Conservation (phyloP, 1,139 yeast species). For the Protomyces gravidus region DNA sequence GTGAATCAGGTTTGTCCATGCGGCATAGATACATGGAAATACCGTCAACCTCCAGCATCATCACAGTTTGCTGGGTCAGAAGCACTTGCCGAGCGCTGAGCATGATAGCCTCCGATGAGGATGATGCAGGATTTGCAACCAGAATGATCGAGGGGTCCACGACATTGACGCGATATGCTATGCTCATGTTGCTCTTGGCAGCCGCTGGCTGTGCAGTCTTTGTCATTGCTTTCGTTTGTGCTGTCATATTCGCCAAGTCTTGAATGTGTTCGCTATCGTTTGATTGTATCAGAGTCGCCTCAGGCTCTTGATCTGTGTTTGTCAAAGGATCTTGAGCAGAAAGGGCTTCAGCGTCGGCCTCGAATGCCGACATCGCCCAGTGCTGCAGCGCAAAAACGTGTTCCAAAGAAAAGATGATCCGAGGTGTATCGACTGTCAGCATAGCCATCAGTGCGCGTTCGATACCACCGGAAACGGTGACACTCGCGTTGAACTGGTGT, state of each 20-base stretch:
- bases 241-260: background rate
- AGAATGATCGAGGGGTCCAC: slow-evolving; percentile 75
- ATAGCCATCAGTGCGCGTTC: slow-evolving; percentile 51
- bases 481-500: slow-evolving; percentile 65
- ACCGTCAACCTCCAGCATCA: slow-evolving; percentile 66
- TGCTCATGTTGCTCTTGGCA: slow-evolving; percentile 33
- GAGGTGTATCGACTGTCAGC: slow-evolving; percentile 74
- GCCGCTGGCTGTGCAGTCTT: background rate
- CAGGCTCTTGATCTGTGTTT: background rate
- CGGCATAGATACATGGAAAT: slow-evolving; percentile 80
- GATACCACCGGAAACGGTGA: slow-evolving; percentile 46
- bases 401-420: slow-evolving; percentile 75
- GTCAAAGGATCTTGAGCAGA: background rate
- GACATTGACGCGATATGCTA: slow-evolving; percentile 61
- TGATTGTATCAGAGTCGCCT: background rate
- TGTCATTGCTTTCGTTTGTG: background rate
- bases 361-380: slow-evolving; percentile 51
- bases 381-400: slow-evolving; percentile 72
- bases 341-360: background rate
- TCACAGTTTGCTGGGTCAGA: slow-evolving; percentile 59
- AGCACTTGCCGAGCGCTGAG: slow-evolving; percentile 79
- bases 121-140: slow-evolving; percentile 69
- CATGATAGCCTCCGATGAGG: slow-evolving; percentile 79
- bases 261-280: background rate
- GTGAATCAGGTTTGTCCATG: slow-evolving; percentile 63